Percentiles rank a stretch among this genome's conserved stretches.
Evolutionary conservation across 1,284 basidiomycete genomes (phyloP).

Genomic region (Trichosporon sp.): DNA sequence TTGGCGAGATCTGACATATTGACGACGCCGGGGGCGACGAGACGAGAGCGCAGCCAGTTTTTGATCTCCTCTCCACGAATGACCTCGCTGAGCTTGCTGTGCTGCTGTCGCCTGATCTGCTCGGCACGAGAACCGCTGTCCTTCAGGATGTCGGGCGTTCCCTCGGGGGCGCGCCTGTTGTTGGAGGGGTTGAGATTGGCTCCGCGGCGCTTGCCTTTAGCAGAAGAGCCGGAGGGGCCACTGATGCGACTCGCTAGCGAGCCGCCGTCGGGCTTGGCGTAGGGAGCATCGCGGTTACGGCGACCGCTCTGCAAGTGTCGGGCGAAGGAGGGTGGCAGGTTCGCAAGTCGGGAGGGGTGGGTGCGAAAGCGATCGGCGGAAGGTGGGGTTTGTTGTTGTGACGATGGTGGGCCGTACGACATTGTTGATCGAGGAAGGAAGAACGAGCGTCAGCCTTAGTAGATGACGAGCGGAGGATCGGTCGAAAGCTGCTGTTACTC

Average conservation of each 20-base stretch:
- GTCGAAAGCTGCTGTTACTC: conserved; percentile 13
- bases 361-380: conserved; percentile 11
- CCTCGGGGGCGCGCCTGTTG: conserved; percentile 32
- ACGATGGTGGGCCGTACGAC: not conserved
- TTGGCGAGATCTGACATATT: conserved; percentile 48
- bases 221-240: conserved; percentile 13
- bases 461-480: not conserved
- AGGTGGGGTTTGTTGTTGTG: not conserved
- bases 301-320: conserved; percentile 8
- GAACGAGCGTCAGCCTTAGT: conserved; percentile 16
- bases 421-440: not conserved
- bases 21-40: conserved; percentile 45
- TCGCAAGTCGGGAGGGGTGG: conserved; percentile 20
- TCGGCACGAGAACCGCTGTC: conserved; percentile 27
- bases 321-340: conserved; percentile 5
- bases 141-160: conserved; percentile 36
- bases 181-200: conserved; percentile 31
- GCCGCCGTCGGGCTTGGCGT: conserved; percentile 28
- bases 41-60: conserved; percentile 47
- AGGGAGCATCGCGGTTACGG: conserved; percentile 30
- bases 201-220: conserved; percentile 22
- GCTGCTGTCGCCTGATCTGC: conserved; percentile 35
- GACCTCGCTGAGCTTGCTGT: conserved; percentile 44
- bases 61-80: conserved; percentile 48
- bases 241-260: conserved; percentile 31